Evolutionary conservation across 768 basidiomycete genomes (phyloP).

Genomic region (Mycena rebaudengoi): DNA sequence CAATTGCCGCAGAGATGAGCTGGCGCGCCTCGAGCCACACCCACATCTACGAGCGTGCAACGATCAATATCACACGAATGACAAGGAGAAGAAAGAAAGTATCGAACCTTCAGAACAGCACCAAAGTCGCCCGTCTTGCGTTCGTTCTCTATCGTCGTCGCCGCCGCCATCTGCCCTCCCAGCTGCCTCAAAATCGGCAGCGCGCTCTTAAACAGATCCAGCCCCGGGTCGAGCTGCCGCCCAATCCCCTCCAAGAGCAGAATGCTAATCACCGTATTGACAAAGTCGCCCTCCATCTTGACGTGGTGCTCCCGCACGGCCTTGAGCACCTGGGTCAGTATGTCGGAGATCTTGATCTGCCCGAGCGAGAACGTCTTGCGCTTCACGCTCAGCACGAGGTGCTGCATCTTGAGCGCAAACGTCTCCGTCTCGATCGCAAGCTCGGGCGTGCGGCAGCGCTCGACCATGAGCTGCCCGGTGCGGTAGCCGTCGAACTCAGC

Average conservation of each 20-base stretch:
- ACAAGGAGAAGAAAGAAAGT: not conserved
- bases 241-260: slow-evolving; percentile 96
- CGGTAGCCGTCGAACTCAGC: slow-evolving; percentile 98
- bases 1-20: slow-evolving; percentile 79
- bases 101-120: slow-evolving; percentile 86
- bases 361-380: slow-evolving; percentile 96
- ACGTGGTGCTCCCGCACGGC: slow-evolving; percentile 93
- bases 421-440: slow-evolving; percentile 92
- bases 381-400: slow-evolving; percentile 92
- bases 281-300: slow-evolving; percentile 98
- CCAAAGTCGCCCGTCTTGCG: slow-evolving; percentile 79
- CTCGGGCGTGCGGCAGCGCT: slow-evolving; percentile 91
- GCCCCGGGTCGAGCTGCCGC: slow-evolving; percentile 86
- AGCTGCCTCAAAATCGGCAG: slow-evolving; percentile 92
- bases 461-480: slow-evolving; percentile 94
- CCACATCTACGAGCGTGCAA: slow-evolving; percentile 75
- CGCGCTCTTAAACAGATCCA: slow-evolving; percentile 96
- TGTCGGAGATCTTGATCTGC: slow-evolving; percentile 95
- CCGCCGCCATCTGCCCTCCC: slow-evolving; percentile 89
- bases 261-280: slow-evolving; percentile 97
- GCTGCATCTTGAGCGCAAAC: slow-evolving; percentile 98
- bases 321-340: slow-evolving; percentile 87
- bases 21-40: slow-evolving; percentile 93
- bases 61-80: slow-evolving; percentile 13
- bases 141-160: slow-evolving; percentile 57